Base-by-base conservation (phyloP, 331 rosid genomes). In the Cydonia oblonga region DNA sequence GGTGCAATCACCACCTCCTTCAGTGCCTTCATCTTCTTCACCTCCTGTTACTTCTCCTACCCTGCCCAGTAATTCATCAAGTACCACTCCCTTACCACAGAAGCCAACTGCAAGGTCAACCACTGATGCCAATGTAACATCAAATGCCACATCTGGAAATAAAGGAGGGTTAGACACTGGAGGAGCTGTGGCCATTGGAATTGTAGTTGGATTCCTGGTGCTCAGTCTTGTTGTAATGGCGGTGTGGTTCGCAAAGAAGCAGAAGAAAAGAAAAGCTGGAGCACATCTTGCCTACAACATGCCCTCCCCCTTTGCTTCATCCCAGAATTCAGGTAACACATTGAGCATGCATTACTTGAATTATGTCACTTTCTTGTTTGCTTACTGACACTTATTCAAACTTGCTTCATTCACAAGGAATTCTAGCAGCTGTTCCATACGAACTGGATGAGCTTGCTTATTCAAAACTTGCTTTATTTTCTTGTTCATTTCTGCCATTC, bases 281-380 rank as follows among this genome's bases (percentile, higher is more conserved):
- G 10, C 81, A n/a, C 72, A 77, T 81, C 64, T 32, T 79, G 83
- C 82, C 66, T 88, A 85, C 81, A 74, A 68, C 53, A 53, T 69
- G 66, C 78, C 96, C 52, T 95, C 99, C 68, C 99, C 99, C 42
- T 85, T 83, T 68, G 78, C 90, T 69, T 89, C 97, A 49, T 93
- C 97, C 68, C 97, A 95, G 68, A 95, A 88, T 86, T 95, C 99
- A 88, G 99, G 99, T 95, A 86, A 78, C 71, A 66, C 73, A 28
- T 56, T 65, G 70, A 77, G 33, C 68, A 53, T 15, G 12, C 54
- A 44, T 33, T 30, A 53, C 24, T 20, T 35, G 53, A 78, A 59
- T 24, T 12, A 15, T 42, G 22, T 75, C 44, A 20, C 22, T 40
- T 75, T 58, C 9, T 2, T 28, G 11, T 56, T 40, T 32, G 30